Evolutionary conservation across 2,329 filamentous ascomycete genomes (phyloP).

Genomic region (Diplodia scrobiculata): DNA sequence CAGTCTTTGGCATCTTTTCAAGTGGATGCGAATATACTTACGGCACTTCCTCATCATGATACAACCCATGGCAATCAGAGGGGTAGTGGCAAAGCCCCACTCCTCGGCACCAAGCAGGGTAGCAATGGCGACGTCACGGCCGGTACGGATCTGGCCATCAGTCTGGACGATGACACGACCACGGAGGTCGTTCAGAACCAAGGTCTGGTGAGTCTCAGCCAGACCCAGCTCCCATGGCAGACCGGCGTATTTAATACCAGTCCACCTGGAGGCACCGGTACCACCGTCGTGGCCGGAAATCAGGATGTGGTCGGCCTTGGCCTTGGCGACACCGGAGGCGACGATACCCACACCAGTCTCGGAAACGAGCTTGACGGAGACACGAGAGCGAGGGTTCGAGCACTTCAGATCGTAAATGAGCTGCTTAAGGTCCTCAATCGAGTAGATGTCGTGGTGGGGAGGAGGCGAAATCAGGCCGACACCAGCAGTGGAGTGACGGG

Average conservation of each 20-base stretch:
- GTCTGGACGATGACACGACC: constrained; percentile 95
- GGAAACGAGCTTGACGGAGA: constrained; percentile 96
- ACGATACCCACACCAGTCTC: constrained; percentile 98
- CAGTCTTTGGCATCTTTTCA: too few species aligned
- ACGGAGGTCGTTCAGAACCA: constrained; percentile 93
- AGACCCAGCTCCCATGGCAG: constrained; percentile 96
- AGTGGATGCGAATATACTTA: too few species aligned
- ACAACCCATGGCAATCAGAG: constrained; percentile 94
- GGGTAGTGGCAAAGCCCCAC: constrained; percentile 94
- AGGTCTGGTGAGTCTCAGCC: constrained; percentile 93
- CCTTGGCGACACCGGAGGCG: constrained; percentile 94
- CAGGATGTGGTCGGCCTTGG: constrained; percentile 93
- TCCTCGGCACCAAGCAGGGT: constrained; percentile 97
- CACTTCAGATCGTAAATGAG: constrained; percentile 97
- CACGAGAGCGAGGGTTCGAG: constrained; percentile 84
- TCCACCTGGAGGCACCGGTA: constrained; percentile 95
- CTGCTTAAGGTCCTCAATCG: constrained; percentile 96
- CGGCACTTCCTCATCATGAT: constrained; percentile 85
- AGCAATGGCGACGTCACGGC: constrained; percentile 89
- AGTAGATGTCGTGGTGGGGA: constrained; percentile 98
- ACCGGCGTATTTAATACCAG: constrained; percentile 97
- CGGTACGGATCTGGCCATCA: constrained; percentile 89
- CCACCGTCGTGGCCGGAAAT: constrained; percentile 97
- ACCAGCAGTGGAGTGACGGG: constrained; percentile 92
- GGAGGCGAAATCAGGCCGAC: constrained; percentile 95